phyloP scores from a whole-genome alignment of 208 protist genomes.

The Trypanosoma cruzi region DNA sequence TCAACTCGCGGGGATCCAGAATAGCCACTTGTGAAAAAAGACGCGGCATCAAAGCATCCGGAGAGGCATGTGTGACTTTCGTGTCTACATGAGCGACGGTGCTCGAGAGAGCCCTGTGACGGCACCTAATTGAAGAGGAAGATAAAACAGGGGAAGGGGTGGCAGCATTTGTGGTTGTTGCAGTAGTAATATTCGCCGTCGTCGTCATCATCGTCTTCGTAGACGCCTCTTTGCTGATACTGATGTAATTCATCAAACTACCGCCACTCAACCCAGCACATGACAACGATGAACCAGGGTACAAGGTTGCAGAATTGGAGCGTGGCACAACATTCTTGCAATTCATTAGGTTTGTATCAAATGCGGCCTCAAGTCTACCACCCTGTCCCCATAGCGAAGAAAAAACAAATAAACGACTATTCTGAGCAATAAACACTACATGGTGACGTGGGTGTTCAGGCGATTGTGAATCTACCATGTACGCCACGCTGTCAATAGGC shows the following conservation, averaged over 20 bases:
- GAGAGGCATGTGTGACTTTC: background rate
- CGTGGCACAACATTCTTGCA: background rate
- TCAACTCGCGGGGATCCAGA: slow-evolving; percentile 8
- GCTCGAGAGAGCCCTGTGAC: slow-evolving; percentile 7
- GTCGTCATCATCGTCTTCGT: too few species aligned
- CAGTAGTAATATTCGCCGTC: too few species aligned
- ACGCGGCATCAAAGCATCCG: slow-evolving; percentile 3
- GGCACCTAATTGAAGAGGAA: slow-evolving; percentile 1
- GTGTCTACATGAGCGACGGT: background rate
- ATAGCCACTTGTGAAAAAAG: slow-evolving; percentile 14
- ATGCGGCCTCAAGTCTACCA: slow-evolving; percentile 3
- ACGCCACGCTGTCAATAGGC: slow-evolving; percentile 23
- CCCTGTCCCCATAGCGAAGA: slow-evolving; percentile 6
- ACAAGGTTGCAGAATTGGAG: background rate
- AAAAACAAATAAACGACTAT: slow-evolving; percentile 47
- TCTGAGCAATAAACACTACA: slow-evolving; percentile 39
- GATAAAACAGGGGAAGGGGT: background rate
- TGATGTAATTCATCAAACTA: slow-evolving; percentile 13
- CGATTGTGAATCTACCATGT: slow-evolving; percentile 12
- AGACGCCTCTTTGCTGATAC: background rate
- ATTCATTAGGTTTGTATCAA: background rate
- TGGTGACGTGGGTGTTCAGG: slow-evolving; percentile 8
- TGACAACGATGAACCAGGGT: background rate
- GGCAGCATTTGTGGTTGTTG: background rate
- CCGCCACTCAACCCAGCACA: background rate